These are phyloP conservation scores for Penicillium roqueforti DNA, from an alignment of 495 filamentous ascomycete species.

Conservation along the genomic window DNA sequence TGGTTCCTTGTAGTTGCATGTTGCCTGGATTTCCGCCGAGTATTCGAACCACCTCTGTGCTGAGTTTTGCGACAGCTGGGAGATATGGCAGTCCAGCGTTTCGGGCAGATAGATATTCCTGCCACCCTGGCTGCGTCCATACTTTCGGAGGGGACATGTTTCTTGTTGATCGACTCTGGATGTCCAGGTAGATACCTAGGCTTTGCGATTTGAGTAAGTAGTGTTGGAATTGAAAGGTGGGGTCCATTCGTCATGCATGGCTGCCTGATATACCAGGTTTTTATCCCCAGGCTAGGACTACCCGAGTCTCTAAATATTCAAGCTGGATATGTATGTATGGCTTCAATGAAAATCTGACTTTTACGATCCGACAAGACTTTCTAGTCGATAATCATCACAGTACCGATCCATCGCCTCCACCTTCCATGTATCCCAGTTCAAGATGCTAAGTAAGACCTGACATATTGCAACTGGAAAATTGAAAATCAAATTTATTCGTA, in stretches of 20 bases:
- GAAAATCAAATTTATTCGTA: too few species aligned
- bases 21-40: conserved; percentile 68
- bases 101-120: conserved; percentile 39
- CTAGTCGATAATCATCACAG: too few species aligned
- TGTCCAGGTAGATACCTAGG: neutral
- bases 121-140: conserved; percentile 3
- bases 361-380: too few species aligned
- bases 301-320: too few species aligned
- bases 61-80: conserved; percentile 38
- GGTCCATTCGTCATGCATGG: neutral
- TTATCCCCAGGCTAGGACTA: neutral
- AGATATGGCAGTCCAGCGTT: conserved; percentile 30
- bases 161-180: neutral
- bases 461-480: too few species aligned
- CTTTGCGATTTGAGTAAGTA: neutral
- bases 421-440: too few species aligned
- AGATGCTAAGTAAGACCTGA: too few species aligned
- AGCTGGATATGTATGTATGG: too few species aligned
- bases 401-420: too few species aligned
- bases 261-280: neutral
- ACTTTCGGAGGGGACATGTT: neutral
- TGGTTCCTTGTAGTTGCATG: conserved; percentile 59
- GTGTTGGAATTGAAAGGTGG: neutral
- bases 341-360: too few species aligned
- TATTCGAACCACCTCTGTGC: conserved; percentile 36